phyloP scores from a whole-genome alignment of 441 rosid species.

The Populus hybrid region DNA sequence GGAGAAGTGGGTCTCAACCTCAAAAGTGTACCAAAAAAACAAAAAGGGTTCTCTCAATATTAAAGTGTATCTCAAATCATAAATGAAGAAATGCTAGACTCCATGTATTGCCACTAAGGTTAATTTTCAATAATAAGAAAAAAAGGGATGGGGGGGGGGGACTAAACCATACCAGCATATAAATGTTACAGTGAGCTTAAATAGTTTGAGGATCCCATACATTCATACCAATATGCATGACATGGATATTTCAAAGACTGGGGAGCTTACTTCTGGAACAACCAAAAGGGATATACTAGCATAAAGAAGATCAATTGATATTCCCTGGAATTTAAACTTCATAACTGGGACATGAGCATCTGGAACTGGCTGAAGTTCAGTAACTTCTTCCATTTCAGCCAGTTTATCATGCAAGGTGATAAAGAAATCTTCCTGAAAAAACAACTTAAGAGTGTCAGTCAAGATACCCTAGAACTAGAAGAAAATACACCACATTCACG shows the following conservation, averaged over 20 bases:
- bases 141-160: neutral
- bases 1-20: neutral
- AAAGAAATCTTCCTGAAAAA: slow-evolving; percentile 63
- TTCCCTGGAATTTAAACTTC: slow-evolving; percentile 68
- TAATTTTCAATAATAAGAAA: neutral
- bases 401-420: slow-evolving; percentile 46
- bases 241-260: neutral
- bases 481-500: slow-evolving; percentile 6
- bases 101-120: neutral
- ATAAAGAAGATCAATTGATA: slow-evolving; percentile 68
- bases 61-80: neutral
- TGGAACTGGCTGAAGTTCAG: slow-evolving; percentile 65
- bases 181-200: too few relatives aligned
- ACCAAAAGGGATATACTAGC: slow-evolving; percentile 56
- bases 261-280: slow-evolving; percentile 51
- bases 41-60: too few relatives aligned
- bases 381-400: slow-evolving; percentile 58
- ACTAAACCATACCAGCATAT: too few relatives aligned
- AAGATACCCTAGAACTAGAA: neutral
- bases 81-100: neutral
- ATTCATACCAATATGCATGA: neutral
- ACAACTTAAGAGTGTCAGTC: neutral
- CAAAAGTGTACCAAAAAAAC: neutral
- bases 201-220: too few relatives aligned
- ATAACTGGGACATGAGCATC: slow-evolving; percentile 77